Percentiles rank a stretch among this genome's conserved stretches.
Evolutionary conservation across 345 rosid species (phyloP).

Genomic region (Euphorbia peplus): DNA sequence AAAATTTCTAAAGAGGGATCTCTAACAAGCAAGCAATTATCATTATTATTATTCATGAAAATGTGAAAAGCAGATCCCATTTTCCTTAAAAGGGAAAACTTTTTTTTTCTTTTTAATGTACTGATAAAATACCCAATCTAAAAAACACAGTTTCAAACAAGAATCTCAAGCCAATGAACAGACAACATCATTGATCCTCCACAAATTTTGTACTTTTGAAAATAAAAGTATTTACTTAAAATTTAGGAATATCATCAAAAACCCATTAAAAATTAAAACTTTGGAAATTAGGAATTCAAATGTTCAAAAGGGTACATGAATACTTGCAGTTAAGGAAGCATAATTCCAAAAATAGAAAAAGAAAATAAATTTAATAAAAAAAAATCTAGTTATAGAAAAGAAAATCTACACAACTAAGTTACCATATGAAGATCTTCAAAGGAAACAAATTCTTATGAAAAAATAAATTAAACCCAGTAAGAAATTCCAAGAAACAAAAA

Average conservation of each 20-base stretch:
- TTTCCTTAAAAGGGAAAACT: slow-evolving; percentile 51
- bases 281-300: slow-evolving; percentile 24
- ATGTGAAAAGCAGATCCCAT: slow-evolving; percentile 55
- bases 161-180: slow-evolving; percentile 32
- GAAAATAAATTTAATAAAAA: neutral
- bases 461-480: neutral
- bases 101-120: slow-evolving; percentile 38
- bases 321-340: slow-evolving; percentile 15
- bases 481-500: neutral
- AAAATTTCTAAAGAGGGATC: slow-evolving; percentile 11
- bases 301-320: slow-evolving; percentile 14
- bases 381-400: neutral
- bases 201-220: no score
- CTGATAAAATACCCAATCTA: slow-evolving; percentile 44
- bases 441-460: neutral
- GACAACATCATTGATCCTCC: slow-evolving; percentile 22
- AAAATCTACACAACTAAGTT: neutral
- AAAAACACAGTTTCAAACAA: slow-evolving; percentile 42
- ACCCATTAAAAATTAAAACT: no score
- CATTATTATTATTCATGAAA: slow-evolving; percentile 37
- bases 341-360: slow-evolving; percentile 17
- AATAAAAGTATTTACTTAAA: no score
- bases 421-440: neutral
- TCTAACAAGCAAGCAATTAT: slow-evolving; percentile 13
- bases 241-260: no score